Evolutionary conservation across 805 yeast species (phyloP), one percentile per base, ranked within the genome.

Genomic region (Candida easanensis): DNA sequence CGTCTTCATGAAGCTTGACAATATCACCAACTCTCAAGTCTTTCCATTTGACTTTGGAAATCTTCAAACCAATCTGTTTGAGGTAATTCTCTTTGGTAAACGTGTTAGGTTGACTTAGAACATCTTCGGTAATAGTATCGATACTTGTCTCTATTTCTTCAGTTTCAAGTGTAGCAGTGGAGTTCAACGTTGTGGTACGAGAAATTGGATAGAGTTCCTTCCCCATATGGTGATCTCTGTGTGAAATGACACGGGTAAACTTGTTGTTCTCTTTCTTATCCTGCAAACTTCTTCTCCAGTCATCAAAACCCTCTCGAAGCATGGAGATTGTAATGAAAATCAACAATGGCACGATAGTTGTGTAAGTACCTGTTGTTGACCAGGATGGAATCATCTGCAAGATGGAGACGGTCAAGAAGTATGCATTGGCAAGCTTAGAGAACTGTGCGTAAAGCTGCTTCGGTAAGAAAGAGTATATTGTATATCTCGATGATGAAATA

Each of bases 351-450:
- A 90, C 74, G 54, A 93, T 91, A 2, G 99, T 93, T 4, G 98
- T 93, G 60, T 80, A 88, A 11, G 89, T 84, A 46, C 98, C 99
- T 0, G 99, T 93, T 5, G 99, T 88, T 1, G 97, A 88, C 97
- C 97, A 93, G 2, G 89, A 79, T 0, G 99, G 98, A 37, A 93
- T 83, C 90, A 91, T 82, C 61, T 93, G 99, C 70, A 93, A 70
- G 48, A 93, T 84, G 2, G 98, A 90, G 15, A 93, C 93, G 3
- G 81, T 72, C 76, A 93, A 67, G 65, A 93, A 93, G 63, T 93
- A 91, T 48, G 90, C 72, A 60, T 93, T 93, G 22, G 99, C 99
- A 35, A 93, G 57, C 60, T 88, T 91, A 19, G 96, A 88, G 58
- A 93, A 91, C 63, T 93, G 99, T 3, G 93, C 96, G 49, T 79